Percentiles rank a stretch among this genome's conserved stretches.
Evolutionary conservation across 495 filamentous ascomycete genomes (phyloP).

Genomic region (Sordaria brevicollis): DNA sequence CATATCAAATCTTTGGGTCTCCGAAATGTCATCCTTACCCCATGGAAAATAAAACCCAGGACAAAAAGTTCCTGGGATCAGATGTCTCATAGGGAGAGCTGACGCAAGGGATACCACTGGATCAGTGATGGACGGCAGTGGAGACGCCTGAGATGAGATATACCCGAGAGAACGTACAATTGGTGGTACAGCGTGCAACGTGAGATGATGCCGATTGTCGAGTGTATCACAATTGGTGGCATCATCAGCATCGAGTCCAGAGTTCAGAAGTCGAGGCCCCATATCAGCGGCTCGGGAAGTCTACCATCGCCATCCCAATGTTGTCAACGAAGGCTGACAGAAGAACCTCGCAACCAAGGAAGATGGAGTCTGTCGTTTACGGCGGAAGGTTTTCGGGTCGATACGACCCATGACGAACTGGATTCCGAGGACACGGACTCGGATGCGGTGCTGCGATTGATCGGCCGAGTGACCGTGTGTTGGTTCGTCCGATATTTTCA

Average conservation of each 20-base stretch:
- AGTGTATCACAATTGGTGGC: not conserved
- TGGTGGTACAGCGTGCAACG: not conserved
- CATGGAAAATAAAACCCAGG: not conserved
- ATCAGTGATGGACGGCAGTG: not conserved
- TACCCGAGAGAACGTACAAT: not conserved
- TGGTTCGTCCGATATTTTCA: not conserved
- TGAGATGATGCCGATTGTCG: not conserved
- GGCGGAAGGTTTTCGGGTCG: not conserved
- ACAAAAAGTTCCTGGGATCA: not conserved
- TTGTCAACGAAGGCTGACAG: not conserved
- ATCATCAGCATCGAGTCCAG: not conserved
- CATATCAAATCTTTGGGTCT: not conserved
- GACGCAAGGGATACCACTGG: not conserved
- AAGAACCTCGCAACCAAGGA: not conserved
- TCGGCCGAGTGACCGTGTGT: not conserved
- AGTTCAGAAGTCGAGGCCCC: not conserved
- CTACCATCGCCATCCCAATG: not conserved
- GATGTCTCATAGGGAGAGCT: not conserved
- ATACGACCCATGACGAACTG: not conserved
- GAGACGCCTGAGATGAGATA: not conserved
- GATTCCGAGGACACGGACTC: not conserved
- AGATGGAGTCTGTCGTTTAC: not conserved
- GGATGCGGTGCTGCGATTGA: not conserved
- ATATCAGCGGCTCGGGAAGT: not conserved
- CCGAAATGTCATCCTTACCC: not conserved